phyloP scores from a whole-genome alignment of 2,329 filamentous ascomycete species.

The Colletotrichum liriopes region DNA sequence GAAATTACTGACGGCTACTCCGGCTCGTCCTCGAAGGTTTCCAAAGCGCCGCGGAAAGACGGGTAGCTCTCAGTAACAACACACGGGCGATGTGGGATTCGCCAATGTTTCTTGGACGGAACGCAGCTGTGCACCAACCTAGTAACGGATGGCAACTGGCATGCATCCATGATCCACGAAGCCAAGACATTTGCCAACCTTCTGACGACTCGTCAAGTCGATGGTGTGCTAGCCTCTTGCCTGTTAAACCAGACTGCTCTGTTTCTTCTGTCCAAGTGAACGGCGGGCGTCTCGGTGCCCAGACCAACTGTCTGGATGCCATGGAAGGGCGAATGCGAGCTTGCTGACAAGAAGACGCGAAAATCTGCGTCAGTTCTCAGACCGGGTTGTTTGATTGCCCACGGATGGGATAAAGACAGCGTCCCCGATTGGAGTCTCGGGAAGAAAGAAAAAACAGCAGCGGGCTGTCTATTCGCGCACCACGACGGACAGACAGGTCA shows the following conservation, averaged over 20 bases:
- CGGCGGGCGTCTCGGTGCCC: background rate
- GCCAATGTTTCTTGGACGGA: constrained; percentile 27
- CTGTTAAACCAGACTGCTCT: background rate
- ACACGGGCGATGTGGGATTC: constrained; percentile 20
- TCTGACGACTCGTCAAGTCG: constrained; percentile 17
- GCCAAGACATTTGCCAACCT: constrained; percentile 31
- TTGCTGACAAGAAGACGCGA: constrained; percentile 1
- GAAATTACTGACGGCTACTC: constrained; percentile 5
- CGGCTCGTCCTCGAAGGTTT: constrained; percentile 11
- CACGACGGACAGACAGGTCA: background rate
- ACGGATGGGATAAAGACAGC: background rate
- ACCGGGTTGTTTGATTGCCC: constrained; percentile 5
- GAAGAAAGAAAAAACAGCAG: no score
- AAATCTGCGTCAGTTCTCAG: background rate
- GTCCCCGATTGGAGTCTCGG: background rate
- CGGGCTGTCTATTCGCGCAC: background rate
- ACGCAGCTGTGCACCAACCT: constrained; percentile 34
- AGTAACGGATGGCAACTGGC: constrained; percentile 37
- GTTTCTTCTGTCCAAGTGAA: constrained; percentile 3
- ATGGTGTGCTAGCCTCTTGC: constrained; percentile 1
- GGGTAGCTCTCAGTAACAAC: constrained; percentile 10
- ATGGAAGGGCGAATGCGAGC: background rate
- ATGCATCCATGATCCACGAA: constrained; percentile 27
- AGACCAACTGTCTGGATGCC: background rate
- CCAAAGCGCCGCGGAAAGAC: constrained; percentile 12